phyloP scores from a whole-genome alignment of 768 basidiomycete genomes.

The Phylloporus scabripes region DNA sequence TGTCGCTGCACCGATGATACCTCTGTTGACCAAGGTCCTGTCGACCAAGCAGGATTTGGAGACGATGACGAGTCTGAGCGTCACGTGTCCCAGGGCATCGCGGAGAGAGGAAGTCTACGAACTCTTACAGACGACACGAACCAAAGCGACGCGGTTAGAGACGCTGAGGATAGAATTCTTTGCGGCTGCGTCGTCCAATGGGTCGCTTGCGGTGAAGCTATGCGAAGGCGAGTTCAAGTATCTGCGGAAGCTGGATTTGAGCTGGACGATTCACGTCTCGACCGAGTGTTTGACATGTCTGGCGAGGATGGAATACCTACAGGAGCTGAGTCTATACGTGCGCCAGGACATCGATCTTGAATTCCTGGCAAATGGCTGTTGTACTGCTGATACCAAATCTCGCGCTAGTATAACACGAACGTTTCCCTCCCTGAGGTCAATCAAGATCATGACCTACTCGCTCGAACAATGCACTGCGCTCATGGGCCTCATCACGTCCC shows the following conservation, averaged over 20 bases:
- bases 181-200: slow-evolving; percentile 7
- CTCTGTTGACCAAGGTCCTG: slow-evolving; percentile 9
- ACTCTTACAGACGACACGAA: too few species aligned
- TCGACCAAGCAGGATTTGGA: slow-evolving; percentile 5
- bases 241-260: slow-evolving; percentile 23
- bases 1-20: slow-evolving; percentile 14
- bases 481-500: too few species aligned
- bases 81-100: slow-evolving; percentile 22
- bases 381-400: too few species aligned
- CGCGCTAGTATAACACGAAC: background rate
- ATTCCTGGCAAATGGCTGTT: too few species aligned
- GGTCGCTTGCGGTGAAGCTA: slow-evolving; percentile 14
- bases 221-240: slow-evolving; percentile 13
- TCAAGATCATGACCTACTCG: slow-evolving; percentile 21
- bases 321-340: slow-evolving; percentile 16
- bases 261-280: slow-evolving; percentile 22
- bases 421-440: slow-evolving; percentile 20
- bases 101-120: slow-evolving; percentile 1
- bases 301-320: slow-evolving; percentile 17
- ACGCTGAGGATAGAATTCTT: slow-evolving; percentile 22
- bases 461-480: slow-evolving; percentile 28
- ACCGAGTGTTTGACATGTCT: slow-evolving; percentile 19
- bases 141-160: slow-evolving; percentile 15
- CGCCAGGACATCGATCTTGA: too few species aligned
- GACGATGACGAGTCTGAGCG: slow-evolving; percentile 18